These are phyloP conservation scores for Pleodorina starrii DNA, from an alignment of 139 green algal genomes.

Conservation along the genomic window DNA sequence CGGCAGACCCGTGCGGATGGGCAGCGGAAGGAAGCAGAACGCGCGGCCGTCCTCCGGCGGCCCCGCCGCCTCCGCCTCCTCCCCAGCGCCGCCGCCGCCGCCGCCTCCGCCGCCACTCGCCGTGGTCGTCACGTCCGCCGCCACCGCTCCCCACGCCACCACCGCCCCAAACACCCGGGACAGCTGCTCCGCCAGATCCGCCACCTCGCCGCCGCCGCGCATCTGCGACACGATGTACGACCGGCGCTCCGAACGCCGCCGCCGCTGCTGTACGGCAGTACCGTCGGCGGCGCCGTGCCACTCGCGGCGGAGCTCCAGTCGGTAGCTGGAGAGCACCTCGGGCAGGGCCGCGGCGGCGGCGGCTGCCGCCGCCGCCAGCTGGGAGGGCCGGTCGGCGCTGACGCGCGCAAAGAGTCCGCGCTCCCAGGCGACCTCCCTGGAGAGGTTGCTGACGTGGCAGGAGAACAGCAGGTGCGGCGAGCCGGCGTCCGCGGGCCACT, in stretches of 20 bases:
- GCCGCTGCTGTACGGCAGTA: background rate
- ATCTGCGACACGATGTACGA: slow-evolving; percentile 69
- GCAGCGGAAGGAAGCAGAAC: slow-evolving; percentile 90
- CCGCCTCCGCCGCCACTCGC: background rate
- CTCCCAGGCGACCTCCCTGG: slow-evolving; percentile 18
- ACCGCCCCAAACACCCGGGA: slow-evolving; percentile 68
- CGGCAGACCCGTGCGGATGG: slow-evolving; percentile 74
- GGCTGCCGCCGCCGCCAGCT: background rate
- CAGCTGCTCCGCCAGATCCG: slow-evolving; percentile 55
- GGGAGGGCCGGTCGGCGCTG: slow-evolving; percentile 32
- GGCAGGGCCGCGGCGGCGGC: background rate
- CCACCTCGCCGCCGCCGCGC: slow-evolving; percentile 51
- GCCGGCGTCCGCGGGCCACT: slow-evolving; percentile 12
- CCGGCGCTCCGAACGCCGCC: background rate
- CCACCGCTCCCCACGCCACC: slow-evolving; percentile 77
- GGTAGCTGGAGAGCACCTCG: slow-evolving; percentile 18
- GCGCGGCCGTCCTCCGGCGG: slow-evolving; percentile 63
- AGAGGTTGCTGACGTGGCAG: slow-evolving; percentile 50
- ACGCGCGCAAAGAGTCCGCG: slow-evolving; percentile 59
- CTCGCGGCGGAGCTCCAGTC: slow-evolving; percentile 27
- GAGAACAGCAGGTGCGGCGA: slow-evolving; percentile 21
- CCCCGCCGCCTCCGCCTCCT: background rate
- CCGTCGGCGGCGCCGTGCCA: slow-evolving; percentile 30
- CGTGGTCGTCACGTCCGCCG: slow-evolving; percentile 69
- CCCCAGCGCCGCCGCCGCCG: background rate